Conservation (phyloP, 495 filamentous ascomycete genomes). For the Schizothecium vesticola region DNA sequence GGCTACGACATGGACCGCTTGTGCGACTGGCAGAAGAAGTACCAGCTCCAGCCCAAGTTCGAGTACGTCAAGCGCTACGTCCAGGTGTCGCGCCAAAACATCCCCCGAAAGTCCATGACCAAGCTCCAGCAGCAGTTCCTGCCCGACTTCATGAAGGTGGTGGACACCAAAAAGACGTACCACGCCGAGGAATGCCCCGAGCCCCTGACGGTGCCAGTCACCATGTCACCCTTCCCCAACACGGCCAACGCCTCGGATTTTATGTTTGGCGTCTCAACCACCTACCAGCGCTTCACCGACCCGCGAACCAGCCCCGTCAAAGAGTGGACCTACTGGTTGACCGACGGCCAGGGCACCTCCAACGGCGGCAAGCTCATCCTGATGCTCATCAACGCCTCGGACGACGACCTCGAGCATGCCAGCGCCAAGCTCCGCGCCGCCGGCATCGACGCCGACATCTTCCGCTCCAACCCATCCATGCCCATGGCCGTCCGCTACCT, state of each 20-base stretch:
- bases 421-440: conserved; percentile 37
- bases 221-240: conserved; percentile 41
- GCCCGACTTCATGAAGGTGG: conserved; percentile 34
- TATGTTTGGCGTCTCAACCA: conserved; percentile 47
- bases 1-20: conserved; percentile 41
- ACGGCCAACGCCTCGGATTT: conserved; percentile 47
- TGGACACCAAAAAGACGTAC: conserved; percentile 42
- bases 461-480: conserved; percentile 53
- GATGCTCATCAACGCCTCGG: conserved; percentile 38
- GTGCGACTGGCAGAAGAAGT: conserved; percentile 35
- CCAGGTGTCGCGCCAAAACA: conserved; percentile 37
- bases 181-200: conserved; percentile 37
- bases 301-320: conserved; percentile 39
- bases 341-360: conserved; percentile 43
- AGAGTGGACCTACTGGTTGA: conserved; percentile 48
- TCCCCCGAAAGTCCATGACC: conserved; percentile 44
- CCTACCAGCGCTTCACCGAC: conserved; percentile 40
- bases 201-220: conserved; percentile 43
- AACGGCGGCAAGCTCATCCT: conserved; percentile 46
- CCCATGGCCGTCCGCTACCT: conserved; percentile 54
- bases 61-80: conserved; percentile 50
- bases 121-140: conserved; percentile 41
- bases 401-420: conserved; percentile 39
- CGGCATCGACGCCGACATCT: conserved; percentile 60
- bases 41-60: conserved; percentile 43